These are phyloP conservation scores for Diaporthe vexans DNA, from an alignment of 2,329 filamentous ascomycete species.

Conservation along the genomic window DNA sequence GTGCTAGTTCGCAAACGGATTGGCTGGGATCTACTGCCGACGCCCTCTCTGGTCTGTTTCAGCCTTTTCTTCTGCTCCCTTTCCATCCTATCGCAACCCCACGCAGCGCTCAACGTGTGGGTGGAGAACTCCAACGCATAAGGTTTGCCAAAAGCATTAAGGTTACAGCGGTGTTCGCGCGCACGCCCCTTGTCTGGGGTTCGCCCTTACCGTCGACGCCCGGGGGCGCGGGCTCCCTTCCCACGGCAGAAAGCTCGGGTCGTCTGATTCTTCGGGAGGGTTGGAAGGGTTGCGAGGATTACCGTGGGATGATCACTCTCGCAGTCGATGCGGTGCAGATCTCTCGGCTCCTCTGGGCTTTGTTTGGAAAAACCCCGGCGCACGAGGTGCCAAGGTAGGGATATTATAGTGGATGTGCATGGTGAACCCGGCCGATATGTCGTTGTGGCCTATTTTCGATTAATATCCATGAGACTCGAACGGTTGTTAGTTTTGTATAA, in stretches of 20 bases:
- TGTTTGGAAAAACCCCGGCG: constrained; percentile 21
- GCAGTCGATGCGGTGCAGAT: constrained; percentile 26
- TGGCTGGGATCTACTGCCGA: constrained; percentile 20
- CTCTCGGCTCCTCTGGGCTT: constrained; percentile 6
- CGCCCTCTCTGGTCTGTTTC: constrained; percentile 27
- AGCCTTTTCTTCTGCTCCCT: constrained; percentile 32
- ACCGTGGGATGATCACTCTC: constrained; percentile 23
- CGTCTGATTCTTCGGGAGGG: constrained; percentile 32
- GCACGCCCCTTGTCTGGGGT: constrained; percentile 19
- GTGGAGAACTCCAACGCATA: constrained; percentile 15
- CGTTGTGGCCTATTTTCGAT: constrained; percentile 16
- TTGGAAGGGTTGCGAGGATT: constrained; percentile 28
- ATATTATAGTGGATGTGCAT: background rate
- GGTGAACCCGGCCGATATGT: constrained; percentile 25
- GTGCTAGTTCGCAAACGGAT: constrained; percentile 21
- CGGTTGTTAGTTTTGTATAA: constrained; percentile 16
- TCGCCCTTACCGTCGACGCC: constrained; percentile 15
- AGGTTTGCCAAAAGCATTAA: constrained; percentile 27
- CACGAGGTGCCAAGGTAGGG: constrained; percentile 19
- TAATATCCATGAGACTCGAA: constrained; percentile 30
- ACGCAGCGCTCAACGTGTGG: constrained; percentile 13
- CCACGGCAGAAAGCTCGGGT: constrained; percentile 4
- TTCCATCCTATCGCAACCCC: constrained; percentile 30
- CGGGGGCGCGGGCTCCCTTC: constrained; percentile 23
- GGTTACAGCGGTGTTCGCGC: constrained; percentile 28